A percentile compares a stretch with the other conserved stretches of the same genome.
Conservation (phyloP, 1,284 basidiomycete species). For the Ustilago loliicola region DNA sequence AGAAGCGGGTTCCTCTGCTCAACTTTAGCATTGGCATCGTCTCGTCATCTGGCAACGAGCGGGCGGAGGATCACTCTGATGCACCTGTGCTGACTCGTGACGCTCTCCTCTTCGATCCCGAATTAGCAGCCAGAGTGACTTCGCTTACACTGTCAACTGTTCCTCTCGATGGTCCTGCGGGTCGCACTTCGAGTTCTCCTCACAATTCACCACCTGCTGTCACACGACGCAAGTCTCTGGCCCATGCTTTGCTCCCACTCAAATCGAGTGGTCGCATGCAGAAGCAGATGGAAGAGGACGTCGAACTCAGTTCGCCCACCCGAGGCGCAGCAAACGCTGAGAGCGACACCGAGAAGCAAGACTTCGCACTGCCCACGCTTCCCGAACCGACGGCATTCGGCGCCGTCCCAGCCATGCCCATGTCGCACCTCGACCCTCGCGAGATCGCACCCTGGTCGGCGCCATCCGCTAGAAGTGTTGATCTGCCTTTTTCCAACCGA, state of each 20-base stretch:
- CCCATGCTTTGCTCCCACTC: constrained; percentile 20
- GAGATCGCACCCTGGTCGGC: constrained; percentile 38
- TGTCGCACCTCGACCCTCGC: constrained; percentile 17
- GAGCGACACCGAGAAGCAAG: constrained; percentile 15
- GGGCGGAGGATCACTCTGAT: constrained; percentile 17
- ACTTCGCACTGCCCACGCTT: constrained; percentile 7
- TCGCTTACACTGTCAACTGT: constrained; percentile 5
- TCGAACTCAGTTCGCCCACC: constrained; percentile 5
- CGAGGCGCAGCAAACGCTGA: constrained; percentile 5
- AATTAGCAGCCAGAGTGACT: constrained; percentile 29
- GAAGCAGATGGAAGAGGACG: constrained; percentile 17
- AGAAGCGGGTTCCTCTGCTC: constrained; percentile 42
- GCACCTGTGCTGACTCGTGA: constrained; percentile 40
- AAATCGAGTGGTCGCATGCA: constrained; percentile 27
- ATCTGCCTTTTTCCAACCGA: constrained; percentile 15
- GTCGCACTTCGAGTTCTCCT: constrained; percentile 4
- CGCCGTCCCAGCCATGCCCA: neutral
- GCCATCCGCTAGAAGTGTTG: constrained; percentile 6
- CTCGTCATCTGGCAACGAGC: constrained; percentile 22
- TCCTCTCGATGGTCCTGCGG: constrained; percentile 5
- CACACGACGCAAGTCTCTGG: constrained; percentile 24
- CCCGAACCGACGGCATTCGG: constrained; percentile 12
- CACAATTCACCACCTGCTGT: constrained; percentile 21
- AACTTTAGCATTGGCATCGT: constrained; percentile 42
- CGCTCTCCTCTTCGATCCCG: constrained; percentile 49